Conservation (phyloP, 2,329 filamentous ascomycete species). For the Westerdykella aurantiaca region DNA sequence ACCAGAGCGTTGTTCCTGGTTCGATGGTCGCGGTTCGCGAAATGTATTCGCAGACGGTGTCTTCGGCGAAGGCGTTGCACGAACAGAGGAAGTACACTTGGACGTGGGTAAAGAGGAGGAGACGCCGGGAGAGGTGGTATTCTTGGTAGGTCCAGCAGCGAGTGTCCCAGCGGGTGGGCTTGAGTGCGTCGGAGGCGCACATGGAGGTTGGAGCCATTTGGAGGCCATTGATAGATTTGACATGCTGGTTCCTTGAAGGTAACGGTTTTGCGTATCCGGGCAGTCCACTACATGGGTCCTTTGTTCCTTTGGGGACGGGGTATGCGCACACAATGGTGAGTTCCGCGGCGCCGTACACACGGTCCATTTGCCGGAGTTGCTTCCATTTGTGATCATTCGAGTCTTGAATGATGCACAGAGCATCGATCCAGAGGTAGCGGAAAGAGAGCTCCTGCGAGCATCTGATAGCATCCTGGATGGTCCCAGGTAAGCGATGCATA, state of each 20-base stretch:
- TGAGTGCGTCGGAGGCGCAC: neutral
- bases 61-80: constrained; percentile 5
- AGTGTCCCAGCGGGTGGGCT: constrained; percentile 5
- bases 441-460: neutral
- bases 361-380: constrained; percentile 1
- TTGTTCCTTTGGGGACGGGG: neutral
- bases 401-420: constrained; percentile 1
- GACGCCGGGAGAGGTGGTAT: constrained; percentile 4
- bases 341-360: neutral
- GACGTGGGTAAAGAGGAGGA: constrained; percentile 4
- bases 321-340: neutral
- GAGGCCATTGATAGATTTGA: neutral
- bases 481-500: neutral
- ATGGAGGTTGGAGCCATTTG: constrained; percentile 1
- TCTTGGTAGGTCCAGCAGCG: constrained; percentile 15
- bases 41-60: constrained; percentile 1
- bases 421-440: constrained; percentile 1
- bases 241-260: neutral
- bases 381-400: neutral
- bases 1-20: constrained; percentile 3
- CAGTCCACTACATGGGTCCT: constrained; percentile 3
- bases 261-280: neutral
- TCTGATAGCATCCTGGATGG: neutral
- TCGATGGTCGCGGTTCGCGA: neutral
- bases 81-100: constrained; percentile 10